Evolutionary conservation across 176 grass and related monocot species (phyloP), one percentile per base, ranked within the genome.

Genomic region (Hordeum marinum): DNA sequence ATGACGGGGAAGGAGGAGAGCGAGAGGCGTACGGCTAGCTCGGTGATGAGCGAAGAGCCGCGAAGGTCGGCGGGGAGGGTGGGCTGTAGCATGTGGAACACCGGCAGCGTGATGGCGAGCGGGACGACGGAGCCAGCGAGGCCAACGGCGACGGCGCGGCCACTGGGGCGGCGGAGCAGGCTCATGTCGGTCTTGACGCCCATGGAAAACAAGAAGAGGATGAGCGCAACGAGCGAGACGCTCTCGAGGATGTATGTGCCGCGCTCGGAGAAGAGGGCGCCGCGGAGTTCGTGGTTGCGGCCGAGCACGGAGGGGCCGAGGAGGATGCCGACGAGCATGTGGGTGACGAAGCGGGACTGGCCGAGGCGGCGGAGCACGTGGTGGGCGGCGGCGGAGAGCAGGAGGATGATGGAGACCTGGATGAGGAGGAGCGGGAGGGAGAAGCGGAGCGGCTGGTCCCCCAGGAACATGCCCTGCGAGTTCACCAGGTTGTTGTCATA

Each of bases 401-500:
- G n/a, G 14, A 93, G 89, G 80, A 95, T 95, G 8, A 87, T n/a
- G n/a, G 80, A 91, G 25, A 95, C 82, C 86, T 95, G 90, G 6
- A 87, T 23, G 7, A 95, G 90, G 59, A 95, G 88, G 8, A 92
- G 86, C 0, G 93, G 93, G 1, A 95, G 88, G 0, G 93, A 21
- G 64, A 91, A 95, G n/a, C 82, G 87, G 21, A 93, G 84, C 5
- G 90, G 94, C 79, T 68, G 43, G 66, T 95, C 90, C 12, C 94
- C 94, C 0, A 95, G 67, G 79, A 95, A 95, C 80, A 93, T 84
- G 71, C 94, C 94, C 79, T 95, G 94, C 14, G 94, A 95, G 81
- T 88, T 93, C 11, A 93, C 94, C 5, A 88, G 58, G 81, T 93
- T 93, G 62, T 92, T 95, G 80, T 93, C 93, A 32, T 95, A 95